Conservation (phyloP, 148 eudicot genomes). For the Vaccinium corymbosum region DNA sequence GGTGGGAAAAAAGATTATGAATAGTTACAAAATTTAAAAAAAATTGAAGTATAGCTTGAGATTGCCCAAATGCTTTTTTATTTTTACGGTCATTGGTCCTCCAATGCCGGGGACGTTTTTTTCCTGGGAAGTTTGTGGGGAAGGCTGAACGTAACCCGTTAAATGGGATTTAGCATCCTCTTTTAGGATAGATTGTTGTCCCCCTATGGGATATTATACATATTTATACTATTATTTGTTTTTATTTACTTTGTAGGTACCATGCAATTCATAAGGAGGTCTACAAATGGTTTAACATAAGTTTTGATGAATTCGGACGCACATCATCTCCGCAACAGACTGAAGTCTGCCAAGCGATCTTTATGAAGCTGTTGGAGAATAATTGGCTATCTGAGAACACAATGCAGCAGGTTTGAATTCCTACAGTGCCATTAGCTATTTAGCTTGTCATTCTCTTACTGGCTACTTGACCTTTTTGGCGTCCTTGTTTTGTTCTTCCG, state of each 20-base stretch:
- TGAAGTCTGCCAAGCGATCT: constrained; percentile 73
- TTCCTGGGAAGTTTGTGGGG: background rate
- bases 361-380: constrained; percentile 62
- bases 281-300: constrained; percentile 74
- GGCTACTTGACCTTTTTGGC: background rate
- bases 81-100: background rate
- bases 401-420: constrained; percentile 66
- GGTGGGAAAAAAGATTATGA: background rate
- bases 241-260: constrained; percentile 41
- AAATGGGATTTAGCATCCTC: background rate
- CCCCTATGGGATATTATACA: background rate
- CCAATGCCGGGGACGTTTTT: background rate
- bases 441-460: background rate
- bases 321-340: constrained; percentile 84
- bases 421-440: background rate
- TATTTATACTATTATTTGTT: background rate
- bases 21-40: background rate
- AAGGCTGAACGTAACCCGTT: background rate
- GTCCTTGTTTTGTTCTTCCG: background rate
- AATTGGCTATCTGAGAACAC: constrained; percentile 80
- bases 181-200: background rate
- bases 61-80: background rate
- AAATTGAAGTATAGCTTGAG: background rate
- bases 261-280: constrained; percentile 79
- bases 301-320: constrained; percentile 81